Evolutionary conservation across 192 early-diverging fungal genomes (phyloP).

Genomic region (Entomortierella chlamydospora): DNA sequence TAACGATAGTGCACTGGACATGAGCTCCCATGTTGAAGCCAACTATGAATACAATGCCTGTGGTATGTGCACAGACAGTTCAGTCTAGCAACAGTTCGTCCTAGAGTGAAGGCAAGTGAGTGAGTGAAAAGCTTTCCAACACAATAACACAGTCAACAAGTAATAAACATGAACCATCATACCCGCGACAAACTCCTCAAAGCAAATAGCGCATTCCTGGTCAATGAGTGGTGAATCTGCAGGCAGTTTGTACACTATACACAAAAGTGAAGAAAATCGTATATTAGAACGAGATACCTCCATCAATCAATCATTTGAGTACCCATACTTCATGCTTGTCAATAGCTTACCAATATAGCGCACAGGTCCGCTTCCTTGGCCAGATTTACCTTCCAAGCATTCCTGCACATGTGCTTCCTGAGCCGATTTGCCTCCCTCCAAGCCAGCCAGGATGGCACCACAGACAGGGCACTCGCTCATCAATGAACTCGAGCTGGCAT

Average conservation of each 20-base stretch:
- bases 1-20: constrained; percentile 89
- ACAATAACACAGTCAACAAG: constrained; percentile 4
- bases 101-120: constrained; percentile 25
- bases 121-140: not conserved
- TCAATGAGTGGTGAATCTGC: constrained; percentile 70
- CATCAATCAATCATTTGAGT: no score
- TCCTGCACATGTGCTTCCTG: constrained; percentile 73
- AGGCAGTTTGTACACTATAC: constrained; percentile 68
- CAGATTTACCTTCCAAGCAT: constrained; percentile 64
- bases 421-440: constrained; percentile 55
- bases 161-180: not conserved
- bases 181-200: constrained; percentile 90
- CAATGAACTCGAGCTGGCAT: constrained; percentile 61
- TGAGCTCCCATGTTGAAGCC: constrained; percentile 78
- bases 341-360: constrained; percentile 72
- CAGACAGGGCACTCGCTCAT: constrained; percentile 86
- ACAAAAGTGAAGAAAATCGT: not conserved
- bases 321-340: not conserved
- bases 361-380: constrained; percentile 54
- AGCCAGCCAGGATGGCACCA: constrained; percentile 57
- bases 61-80: constrained; percentile 95
- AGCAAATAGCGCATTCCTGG: constrained; percentile 93
- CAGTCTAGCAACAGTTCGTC: constrained; percentile 81
- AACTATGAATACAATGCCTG: constrained; percentile 81
- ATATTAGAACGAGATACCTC: no score